phyloP scores from a whole-genome alignment of 2,329 filamentous ascomycete genomes.

The Botrytis byssoidea region DNA sequence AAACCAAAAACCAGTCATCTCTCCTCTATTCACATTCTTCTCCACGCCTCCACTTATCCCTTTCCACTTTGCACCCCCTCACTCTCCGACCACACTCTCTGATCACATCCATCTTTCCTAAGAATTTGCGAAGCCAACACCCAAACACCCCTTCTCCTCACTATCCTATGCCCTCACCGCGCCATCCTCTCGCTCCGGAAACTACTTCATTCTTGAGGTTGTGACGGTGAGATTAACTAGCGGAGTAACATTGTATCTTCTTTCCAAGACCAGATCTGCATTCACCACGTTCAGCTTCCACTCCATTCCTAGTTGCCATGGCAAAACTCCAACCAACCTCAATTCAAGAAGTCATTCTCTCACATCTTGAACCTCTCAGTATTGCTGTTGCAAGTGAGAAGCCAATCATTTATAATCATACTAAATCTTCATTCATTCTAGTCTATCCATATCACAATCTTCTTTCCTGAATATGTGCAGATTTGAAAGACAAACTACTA shows the following conservation, averaged over 20 bases:
- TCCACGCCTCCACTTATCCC: not conserved
- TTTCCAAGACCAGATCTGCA: not conserved
- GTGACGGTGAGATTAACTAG: not conserved
- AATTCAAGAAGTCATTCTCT: not conserved
- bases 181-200: too few relatives aligned
- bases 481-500: not conserved
- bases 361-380: not conserved
- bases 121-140: not conserved
- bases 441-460: not conserved
- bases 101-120: not conserved
- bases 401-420: not conserved
- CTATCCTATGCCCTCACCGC: not conserved
- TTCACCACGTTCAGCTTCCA: not conserved
- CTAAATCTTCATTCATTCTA: slow-evolving; percentile 5
- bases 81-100: not conserved
- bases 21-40: not conserved
- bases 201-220: not conserved
- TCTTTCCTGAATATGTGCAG: not conserved
- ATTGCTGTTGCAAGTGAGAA: not conserved
- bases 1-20: not conserved
- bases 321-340: not conserved
- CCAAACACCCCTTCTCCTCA: not conserved
- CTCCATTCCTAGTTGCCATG: not conserved
- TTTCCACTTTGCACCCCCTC: not conserved
- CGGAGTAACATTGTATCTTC: not conserved